phyloP scores from a whole-genome alignment of 2,329 filamentous ascomycete species.

The Malbranchea cinnamomea region DNA sequence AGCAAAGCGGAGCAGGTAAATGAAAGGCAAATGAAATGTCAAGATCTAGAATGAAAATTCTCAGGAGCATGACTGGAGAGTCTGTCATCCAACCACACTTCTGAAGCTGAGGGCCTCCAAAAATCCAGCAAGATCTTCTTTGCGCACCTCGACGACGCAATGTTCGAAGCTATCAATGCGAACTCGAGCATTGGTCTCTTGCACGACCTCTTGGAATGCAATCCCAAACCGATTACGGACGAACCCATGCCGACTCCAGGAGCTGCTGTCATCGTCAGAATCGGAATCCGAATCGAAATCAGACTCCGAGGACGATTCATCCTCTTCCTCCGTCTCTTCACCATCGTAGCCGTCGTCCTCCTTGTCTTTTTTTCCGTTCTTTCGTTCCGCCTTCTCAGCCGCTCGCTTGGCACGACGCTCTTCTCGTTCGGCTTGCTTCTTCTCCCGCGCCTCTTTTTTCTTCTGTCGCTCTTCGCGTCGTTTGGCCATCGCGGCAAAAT shows the following conservation, averaged over 20 bases:
- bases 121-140: constrained; percentile 83
- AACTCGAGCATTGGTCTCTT: constrained; percentile 77
- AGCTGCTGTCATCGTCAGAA: constrained; percentile 37
- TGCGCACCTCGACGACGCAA: constrained; percentile 93
- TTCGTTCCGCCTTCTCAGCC: constrained; percentile 35
- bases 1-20: too few species aligned
- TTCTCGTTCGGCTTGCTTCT: constrained; percentile 46
- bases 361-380: constrained; percentile 40
- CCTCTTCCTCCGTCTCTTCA: constrained; percentile 50
- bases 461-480: constrained; percentile 48
- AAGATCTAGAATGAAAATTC: constrained; percentile 1
- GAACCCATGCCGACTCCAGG: constrained; percentile 45
- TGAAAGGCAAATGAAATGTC: neutral
- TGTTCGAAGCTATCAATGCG: constrained; percentile 95
- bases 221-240: constrained; percentile 83
- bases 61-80: neutral
- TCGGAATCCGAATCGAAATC: constrained; percentile 36
- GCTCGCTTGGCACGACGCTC: constrained; percentile 47
- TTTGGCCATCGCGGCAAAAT: constrained; percentile 51
- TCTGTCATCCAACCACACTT: constrained; percentile 49
- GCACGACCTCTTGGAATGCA: constrained; percentile 88
- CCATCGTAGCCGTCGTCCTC: constrained; percentile 47
- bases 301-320: constrained; percentile 22
- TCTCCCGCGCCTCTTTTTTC: constrained; percentile 48
- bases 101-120: constrained; percentile 86